These are phyloP conservation scores for Vanilla planifolia DNA, from an alignment of 106 monocot genomes.

Conservation along the genomic window DNA sequence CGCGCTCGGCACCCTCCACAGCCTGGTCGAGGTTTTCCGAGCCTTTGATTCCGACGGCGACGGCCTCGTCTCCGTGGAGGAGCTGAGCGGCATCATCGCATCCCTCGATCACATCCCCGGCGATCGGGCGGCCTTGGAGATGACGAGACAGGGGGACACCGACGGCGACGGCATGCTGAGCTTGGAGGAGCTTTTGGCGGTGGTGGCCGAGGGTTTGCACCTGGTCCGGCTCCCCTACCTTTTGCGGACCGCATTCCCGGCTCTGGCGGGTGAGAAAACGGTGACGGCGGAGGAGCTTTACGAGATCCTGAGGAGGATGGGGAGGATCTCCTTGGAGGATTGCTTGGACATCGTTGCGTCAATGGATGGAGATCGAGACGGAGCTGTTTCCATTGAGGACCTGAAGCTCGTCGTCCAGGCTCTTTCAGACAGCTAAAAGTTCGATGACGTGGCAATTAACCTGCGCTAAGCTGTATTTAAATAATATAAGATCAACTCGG, in stretches of 20 bases:
- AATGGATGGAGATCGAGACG: conserved; percentile 48
- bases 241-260: background rate
- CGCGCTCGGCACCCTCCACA: conserved; percentile 26
- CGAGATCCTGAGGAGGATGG: conserved; percentile 18
- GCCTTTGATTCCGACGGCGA: conserved; percentile 54
- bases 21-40: conserved; percentile 41
- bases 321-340: conserved; percentile 19
- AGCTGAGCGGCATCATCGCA: conserved; percentile 35
- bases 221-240: background rate
- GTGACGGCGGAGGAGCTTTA: conserved; percentile 36
- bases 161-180: conserved; percentile 27
- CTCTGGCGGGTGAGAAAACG: background rate
- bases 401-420: conserved; percentile 27
- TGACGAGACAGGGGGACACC: conserved; percentile 21
- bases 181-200: background rate
- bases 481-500: too few species aligned
- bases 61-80: conserved; percentile 30
- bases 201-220: background rate
- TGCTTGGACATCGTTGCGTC: conserved; percentile 37
- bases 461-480: too few species aligned
- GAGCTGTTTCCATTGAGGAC: conserved; percentile 33
- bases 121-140: conserved; percentile 16
- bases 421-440: conserved; percentile 2
- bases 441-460: too few species aligned
- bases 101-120: conserved; percentile 32